phyloP scores from a whole-genome alignment of 768 basidiomycete species.

The Kwoniella sp. region DNA sequence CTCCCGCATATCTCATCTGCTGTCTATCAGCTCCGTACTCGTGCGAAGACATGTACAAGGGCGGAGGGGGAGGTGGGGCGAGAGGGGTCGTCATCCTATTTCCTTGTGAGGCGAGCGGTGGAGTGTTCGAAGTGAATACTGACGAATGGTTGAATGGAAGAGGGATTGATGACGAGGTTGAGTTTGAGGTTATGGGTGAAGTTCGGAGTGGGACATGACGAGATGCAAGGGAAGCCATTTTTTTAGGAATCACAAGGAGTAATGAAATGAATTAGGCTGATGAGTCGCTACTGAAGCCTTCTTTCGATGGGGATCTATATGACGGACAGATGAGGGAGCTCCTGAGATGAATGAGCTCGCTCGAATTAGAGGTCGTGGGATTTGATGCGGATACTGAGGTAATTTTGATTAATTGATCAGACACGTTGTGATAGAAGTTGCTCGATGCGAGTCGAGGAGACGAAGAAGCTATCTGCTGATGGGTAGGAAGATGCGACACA shows the following conservation, averaged over 20 bases:
- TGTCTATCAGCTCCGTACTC: conserved; percentile 18
- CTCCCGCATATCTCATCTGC: conserved; percentile 24
- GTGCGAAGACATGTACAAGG: conserved; percentile 24
- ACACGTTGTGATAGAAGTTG: no score
- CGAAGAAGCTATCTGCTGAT: no score
- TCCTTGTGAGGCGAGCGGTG: background rate
- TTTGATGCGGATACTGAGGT: no score
- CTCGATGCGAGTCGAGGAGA: no score
- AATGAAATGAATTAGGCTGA: no score
- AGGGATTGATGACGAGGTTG: background rate
- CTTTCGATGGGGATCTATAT: no score
- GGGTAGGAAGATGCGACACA: no score
- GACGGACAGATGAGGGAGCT: no score
- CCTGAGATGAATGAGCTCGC: background rate
- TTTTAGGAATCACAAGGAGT: no score
- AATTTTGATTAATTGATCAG: no score
- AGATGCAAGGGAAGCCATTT: conserved; percentile 3
- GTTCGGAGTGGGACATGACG: background rate
- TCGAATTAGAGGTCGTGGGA: no score
- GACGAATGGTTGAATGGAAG: conserved; percentile 4
- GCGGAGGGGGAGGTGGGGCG: conserved; percentile 23
- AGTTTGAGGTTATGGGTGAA: background rate
- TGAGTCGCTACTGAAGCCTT: background rate
- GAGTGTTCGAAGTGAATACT: conserved; percentile 4
- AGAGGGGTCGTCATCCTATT: conserved; percentile 16